Conservation (phyloP, 1,139 yeast genomes). For the Debaryomyces udenii region DNA sequence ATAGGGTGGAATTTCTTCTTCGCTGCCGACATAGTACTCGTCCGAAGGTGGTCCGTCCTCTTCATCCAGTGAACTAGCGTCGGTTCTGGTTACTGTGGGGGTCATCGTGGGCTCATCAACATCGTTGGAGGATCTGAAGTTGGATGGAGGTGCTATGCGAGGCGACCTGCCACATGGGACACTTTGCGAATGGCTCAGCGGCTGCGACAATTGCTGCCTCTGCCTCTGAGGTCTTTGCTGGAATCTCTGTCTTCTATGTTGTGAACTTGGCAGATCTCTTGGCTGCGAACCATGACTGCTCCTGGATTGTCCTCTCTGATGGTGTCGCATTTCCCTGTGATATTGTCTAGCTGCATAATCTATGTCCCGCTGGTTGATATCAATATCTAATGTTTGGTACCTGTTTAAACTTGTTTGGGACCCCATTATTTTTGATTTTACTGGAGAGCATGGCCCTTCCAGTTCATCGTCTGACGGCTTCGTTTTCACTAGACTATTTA, state of each 20-base stretch:
- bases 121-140: neutral
- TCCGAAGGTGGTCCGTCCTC: slow-evolving; percentile 20
- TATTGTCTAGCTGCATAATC: slow-evolving; percentile 8
- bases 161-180: neutral
- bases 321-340: neutral
- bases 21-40: slow-evolving; percentile 21
- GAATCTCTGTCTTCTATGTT: neutral
- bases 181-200: neutral
- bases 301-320: neutral
- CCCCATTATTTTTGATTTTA: neutral
- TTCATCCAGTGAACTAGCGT: neutral
- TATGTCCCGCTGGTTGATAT: slow-evolving; percentile 8
- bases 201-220: neutral
- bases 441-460: neutral
- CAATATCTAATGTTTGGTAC: neutral
- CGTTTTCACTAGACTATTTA: slow-evolving; percentile 2
- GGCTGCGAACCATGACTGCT: neutral
- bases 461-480: neutral
- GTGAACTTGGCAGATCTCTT: neutral
- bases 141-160: neutral
- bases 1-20: slow-evolving; percentile 43
- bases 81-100: neutral
- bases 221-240: neutral
- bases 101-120: neutral
- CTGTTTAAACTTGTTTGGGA: neutral